Base-by-base conservation (phyloP, 1,284 basidiomycete genomes). In the Phellopilus nigrolimitatus region DNA sequence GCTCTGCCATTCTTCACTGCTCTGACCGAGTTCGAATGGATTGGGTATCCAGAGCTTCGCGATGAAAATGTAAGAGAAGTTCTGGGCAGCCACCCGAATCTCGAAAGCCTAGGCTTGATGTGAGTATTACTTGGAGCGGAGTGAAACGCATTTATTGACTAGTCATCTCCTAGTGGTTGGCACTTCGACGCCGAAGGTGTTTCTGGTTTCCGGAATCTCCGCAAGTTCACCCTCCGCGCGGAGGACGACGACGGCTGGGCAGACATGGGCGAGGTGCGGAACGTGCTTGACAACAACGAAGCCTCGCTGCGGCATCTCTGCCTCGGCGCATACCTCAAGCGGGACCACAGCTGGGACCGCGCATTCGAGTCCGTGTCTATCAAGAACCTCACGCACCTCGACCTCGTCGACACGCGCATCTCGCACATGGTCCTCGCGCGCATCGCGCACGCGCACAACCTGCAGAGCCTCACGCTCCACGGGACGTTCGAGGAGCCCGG, bases 161-260 rank as follows among this genome's bases (percentile, higher is more conserved):
- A 27, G 17, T 36, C n/a, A 25, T 7, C 15, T 4, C 28, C n/a
- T 53, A 76, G 75, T 47, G 80, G 80, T 0, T 84, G 78, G 77
- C 81, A 83, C 61, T 82, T 83, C 58, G 81, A 83, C 57, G 80
- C 80, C 3, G 75, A 77, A n/a, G 80, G 80, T 34, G 78, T 83
- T 28, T 78, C 78, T n/a, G 70, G 70, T 0, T 83, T 84, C 65
- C 66, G 64, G 4, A 72, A 76, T 42, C 69, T 85, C 12, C 72
- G 71, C 47, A 80, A 80, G 61, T 83, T 85, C 65, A 81, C 79
- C 12, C 68, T 84, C 6, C 73, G 79, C 12, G 80, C 80, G 1
- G 81, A 84, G 61, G 80, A 84, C 62, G 81, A 84, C 64, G 80
- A 82, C 53, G 80, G 80, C 9, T 76, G 77, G 57, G 80, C 80